phyloP scores from a whole-genome alignment of 768 basidiomycete species.

The Glaciozyma martinii region DNA sequence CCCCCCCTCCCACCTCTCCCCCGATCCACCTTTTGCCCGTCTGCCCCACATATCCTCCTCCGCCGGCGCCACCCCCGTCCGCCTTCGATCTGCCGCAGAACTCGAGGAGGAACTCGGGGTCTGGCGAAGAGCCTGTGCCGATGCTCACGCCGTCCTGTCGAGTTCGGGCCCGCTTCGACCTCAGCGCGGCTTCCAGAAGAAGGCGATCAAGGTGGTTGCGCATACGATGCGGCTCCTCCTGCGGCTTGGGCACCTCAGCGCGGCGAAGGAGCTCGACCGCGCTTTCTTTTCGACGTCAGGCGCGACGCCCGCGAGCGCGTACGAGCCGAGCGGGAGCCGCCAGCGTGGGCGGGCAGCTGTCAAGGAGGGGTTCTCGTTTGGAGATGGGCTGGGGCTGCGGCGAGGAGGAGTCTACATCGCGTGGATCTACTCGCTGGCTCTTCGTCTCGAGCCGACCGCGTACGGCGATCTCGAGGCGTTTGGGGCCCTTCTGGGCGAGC shows the following conservation, averaged over 20 bases:
- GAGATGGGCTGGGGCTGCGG: conserved; percentile 6
- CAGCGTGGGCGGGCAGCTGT: background rate
- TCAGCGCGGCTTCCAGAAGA: background rate
- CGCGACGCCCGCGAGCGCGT: background rate
- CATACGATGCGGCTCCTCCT: conserved; percentile 25
- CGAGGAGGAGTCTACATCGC: conserved; percentile 4
- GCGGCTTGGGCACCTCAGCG: background rate
- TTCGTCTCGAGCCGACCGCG: background rate
- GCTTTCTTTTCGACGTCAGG: conserved; percentile 13
- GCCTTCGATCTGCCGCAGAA: background rate
- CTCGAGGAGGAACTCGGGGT: background rate
- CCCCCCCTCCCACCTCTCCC: too few relatives aligned
- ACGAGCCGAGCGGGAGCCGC: background rate
- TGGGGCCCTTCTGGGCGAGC: background rate
- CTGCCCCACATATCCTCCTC: too few relatives aligned
- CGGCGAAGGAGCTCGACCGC: conserved; percentile 20
- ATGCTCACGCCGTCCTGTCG: background rate
- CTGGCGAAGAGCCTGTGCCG: background rate
- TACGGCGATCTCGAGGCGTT: background rate
- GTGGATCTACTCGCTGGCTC: conserved; percentile 23
- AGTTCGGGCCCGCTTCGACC: background rate
- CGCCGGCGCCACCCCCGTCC: background rate
- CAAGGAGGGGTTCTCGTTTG: background rate
- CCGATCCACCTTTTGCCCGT: too few relatives aligned
- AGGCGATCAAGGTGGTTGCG: conserved; percentile 11